Evolutionary conservation across 441 rosid species (phyloP).

Genomic region (Melastoma candidum): DNA sequence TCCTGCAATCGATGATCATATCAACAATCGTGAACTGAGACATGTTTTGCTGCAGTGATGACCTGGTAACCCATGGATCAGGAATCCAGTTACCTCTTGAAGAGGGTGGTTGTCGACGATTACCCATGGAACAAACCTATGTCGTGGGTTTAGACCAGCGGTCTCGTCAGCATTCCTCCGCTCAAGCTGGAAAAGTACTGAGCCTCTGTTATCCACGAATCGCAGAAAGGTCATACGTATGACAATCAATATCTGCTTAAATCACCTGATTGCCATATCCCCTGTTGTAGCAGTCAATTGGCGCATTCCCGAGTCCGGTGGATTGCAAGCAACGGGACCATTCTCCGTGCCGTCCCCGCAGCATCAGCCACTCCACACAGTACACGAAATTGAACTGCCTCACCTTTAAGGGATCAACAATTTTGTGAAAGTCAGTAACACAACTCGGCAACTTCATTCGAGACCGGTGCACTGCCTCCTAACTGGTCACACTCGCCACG

Average conservation of each 20-base stretch:
- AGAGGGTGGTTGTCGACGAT: slow-evolving; percentile 18
- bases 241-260: not conserved
- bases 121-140: slow-evolving; percentile 22
- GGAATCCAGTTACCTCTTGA: slow-evolving; percentile 13
- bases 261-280: slow-evolving; percentile 15
- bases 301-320: slow-evolving; percentile 15
- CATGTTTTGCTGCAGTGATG: not conserved
- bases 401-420: not conserved
- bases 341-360: slow-evolving; percentile 11
- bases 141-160: slow-evolving; percentile 14
- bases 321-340: slow-evolving; percentile 11
- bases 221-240: not conserved
- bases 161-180: slow-evolving; percentile 14
- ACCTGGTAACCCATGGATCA: not conserved
- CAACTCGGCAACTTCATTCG: too few species aligned
- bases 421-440: too few species aligned
- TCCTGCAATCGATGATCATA: slow-evolving; percentile 9
- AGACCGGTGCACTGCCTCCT: too few species aligned
- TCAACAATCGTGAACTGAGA: not conserved
- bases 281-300: slow-evolving; percentile 16
- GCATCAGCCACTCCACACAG: slow-evolving; percentile 17
- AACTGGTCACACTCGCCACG: too few species aligned
- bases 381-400: slow-evolving; percentile 14
- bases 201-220: not conserved
- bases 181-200: slow-evolving; percentile 12